Percentiles rank a stretch among this genome's conserved stretches.
phyloP scores from a whole-genome alignment of 495 filamentous ascomycete species.

The Lasiosphaeria ovina region DNA sequence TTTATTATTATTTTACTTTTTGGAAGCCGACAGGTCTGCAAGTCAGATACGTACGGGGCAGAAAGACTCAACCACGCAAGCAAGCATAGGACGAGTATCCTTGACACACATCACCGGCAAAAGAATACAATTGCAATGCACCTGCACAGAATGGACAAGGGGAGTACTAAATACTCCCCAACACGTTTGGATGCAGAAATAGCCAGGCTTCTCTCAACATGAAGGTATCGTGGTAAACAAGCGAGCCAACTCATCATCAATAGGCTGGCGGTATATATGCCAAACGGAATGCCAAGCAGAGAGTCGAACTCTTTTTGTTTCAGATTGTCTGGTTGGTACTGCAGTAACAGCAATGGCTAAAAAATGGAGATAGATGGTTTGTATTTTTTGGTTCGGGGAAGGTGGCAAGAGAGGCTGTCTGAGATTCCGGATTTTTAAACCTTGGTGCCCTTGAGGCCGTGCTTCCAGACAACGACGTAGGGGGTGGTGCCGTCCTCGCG shows the following conservation, averaged over 20 bases:
- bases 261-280: constrained; percentile 9
- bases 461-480: constrained; percentile 90
- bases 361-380: background rate
- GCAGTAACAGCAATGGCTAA: background rate
- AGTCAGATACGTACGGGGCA: no score
- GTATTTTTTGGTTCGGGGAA: background rate
- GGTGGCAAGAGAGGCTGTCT: background rate
- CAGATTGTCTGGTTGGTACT: background rate
- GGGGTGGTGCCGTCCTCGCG: constrained; percentile 93
- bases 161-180: no score
- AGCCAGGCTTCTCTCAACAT: constrained; percentile 8
- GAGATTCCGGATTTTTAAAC: constrained; percentile 57
- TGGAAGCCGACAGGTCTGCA: no score
- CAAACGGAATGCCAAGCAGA: constrained; percentile 7
- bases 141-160: no score
- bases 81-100: no score
- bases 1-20: no score
- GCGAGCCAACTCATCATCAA: constrained; percentile 5
- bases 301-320: background rate
- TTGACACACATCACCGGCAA: no score
- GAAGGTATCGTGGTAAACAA: constrained; percentile 14
- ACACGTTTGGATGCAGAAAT: constrained; percentile 6
- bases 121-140: background rate
- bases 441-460: constrained; percentile 87
- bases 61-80: background rate